Percentiles rank a stretch among this genome's conserved stretches.
phyloP scores from a whole-genome alignment of 2,329 filamentous ascomycete genomes.

The Nigrospora osmanthi region DNA sequence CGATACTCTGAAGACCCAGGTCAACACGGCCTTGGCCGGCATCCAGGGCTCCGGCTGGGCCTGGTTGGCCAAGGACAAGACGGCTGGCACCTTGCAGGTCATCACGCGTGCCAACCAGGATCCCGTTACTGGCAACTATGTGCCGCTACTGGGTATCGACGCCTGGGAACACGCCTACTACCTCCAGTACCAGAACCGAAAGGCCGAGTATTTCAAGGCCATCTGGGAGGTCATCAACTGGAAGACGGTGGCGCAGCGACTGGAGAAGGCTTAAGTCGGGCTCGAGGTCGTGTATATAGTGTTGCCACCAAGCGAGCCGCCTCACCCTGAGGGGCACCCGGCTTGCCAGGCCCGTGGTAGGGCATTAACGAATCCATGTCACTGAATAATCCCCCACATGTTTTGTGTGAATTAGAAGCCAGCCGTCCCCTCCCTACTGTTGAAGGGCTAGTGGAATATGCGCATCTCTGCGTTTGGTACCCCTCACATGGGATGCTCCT shows the following conservation, averaged over 20 bases:
- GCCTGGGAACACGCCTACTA: conserved; percentile 59
- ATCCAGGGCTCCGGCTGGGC: conserved; percentile 63
- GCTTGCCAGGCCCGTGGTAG: no score
- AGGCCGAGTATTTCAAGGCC: conserved; percentile 73
- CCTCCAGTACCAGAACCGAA: conserved; percentile 67
- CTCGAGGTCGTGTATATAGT: no score
- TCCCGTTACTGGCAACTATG: conserved; percentile 37
- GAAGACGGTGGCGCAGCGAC: conserved; percentile 20
- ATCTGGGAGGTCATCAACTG: conserved; percentile 81
- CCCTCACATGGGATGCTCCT: no score
- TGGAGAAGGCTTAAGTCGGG: conserved; percentile 16
- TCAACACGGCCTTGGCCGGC: conserved; percentile 44
- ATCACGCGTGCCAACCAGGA: conserved; percentile 60
- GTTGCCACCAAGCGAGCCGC: no score
- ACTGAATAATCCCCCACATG: no score
- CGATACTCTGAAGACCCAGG: conserved; percentile 41
- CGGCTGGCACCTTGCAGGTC: conserved; percentile 44
- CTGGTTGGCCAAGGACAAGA: conserved; percentile 51
- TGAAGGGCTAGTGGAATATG: no score
- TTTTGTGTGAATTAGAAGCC: no score
- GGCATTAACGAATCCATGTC: no score
- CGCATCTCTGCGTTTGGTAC: no score
- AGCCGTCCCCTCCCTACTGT: no score
- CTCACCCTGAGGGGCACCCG: no score
- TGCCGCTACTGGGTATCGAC: conserved; percentile 53